Evolutionary conservation across 169 alveolate genomes (phyloP).

Genomic region (Plasmodium malariae): DNA sequence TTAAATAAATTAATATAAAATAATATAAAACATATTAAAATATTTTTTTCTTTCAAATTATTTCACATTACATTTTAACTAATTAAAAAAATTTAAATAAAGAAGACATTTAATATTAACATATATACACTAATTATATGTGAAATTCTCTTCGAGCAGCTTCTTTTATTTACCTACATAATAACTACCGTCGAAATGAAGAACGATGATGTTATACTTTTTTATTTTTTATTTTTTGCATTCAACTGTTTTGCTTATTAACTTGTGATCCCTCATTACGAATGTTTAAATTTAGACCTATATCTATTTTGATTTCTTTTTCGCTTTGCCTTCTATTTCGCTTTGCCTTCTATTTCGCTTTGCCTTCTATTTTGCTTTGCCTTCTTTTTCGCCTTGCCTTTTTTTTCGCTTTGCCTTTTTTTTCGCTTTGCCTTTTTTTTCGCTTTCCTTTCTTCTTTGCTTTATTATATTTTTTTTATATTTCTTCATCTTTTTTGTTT

Average conservation of each 20-base stretch:
- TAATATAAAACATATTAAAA: not conserved
- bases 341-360: not conserved
- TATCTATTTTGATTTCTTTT: not conserved
- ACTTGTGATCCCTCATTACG: not conserved
- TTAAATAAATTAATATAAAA: too few species aligned
- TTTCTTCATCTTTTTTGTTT: not conserved
- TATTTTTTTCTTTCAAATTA: not conserved
- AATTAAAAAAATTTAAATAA: not conserved
- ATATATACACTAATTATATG: too few species aligned
- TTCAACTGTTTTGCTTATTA: not conserved
- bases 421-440: too few species aligned
- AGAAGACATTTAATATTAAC: too few species aligned
- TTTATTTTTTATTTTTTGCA: conserved; percentile 9
- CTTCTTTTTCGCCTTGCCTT: too few species aligned
- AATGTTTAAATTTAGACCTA: not conserved
- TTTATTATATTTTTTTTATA: too few species aligned
- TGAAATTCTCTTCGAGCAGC: too few species aligned
- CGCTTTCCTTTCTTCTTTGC: too few species aligned
- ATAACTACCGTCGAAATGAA: conserved; percentile 31
- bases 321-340: not conserved
- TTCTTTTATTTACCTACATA: conserved; percentile 1
- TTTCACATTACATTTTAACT: not conserved
- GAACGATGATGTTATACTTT: conserved; percentile 27
- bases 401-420: too few species aligned
- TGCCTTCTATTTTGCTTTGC: conserved; percentile 4